Evolutionary conservation across 2,329 filamentous ascomycete species (phyloP).

Genomic region (Fusarium pilosicola): DNA sequence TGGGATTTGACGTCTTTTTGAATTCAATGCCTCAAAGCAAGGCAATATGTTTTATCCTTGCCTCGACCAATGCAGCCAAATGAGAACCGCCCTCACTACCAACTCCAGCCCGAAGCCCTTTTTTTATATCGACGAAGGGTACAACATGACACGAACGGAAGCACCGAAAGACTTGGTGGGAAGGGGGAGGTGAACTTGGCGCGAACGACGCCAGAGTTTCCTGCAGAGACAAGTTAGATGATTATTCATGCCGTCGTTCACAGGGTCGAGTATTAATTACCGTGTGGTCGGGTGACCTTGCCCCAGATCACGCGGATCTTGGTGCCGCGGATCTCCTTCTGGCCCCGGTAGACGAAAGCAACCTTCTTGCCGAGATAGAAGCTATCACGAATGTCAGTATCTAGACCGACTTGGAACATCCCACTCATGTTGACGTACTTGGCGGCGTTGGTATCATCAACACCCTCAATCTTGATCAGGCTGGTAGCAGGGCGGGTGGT

Average conservation of each 20-base stretch:
- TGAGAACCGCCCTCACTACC: constrained; percentile 71
- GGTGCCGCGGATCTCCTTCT: constrained; percentile 93
- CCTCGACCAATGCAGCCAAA: constrained; percentile 68
- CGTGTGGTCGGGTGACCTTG: constrained; percentile 96
- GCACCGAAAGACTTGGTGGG: constrained; percentile 97
- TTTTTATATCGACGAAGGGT: constrained; percentile 98
- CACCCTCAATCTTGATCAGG: constrained; percentile 98
- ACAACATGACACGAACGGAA: constrained; percentile 96
- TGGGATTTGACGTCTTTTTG: constrained; percentile 59
- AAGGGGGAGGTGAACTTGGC: constrained; percentile 96
- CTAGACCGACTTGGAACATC: not conserved
- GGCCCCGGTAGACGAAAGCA: constrained; percentile 97
- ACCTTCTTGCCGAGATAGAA: constrained; percentile 99
- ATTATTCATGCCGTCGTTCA: not conserved
- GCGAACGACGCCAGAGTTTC: constrained; percentile 97
- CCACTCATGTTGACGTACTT: constrained; percentile 67
- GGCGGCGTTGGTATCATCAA: constrained; percentile 88
- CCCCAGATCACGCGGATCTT: constrained; percentile 99
- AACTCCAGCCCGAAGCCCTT: constrained; percentile 66
- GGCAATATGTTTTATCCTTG: constrained; percentile 64
- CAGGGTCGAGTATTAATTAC: constrained; percentile 61
- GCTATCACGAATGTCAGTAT: constrained; percentile 53
- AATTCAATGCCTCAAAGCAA: constrained; percentile 66
- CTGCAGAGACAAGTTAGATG: constrained; percentile 55
- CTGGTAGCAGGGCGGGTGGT: constrained; percentile 89